Base-by-base conservation (phyloP, 2,329 filamentous ascomycete species). In the Neopestalotiopsis rosae region DNA sequence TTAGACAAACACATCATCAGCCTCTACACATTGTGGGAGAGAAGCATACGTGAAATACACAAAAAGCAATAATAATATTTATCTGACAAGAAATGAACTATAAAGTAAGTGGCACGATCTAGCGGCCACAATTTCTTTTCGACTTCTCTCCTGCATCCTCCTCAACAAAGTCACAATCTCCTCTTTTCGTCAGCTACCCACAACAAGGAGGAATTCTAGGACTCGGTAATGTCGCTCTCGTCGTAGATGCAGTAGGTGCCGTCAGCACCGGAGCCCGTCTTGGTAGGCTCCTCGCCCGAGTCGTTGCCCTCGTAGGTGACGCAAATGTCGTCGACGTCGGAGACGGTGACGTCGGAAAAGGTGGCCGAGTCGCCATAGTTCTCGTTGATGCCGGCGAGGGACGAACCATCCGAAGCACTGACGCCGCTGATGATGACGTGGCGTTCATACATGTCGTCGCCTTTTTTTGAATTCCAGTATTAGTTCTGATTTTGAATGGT, bases 331-430 rank as follows among this genome's bases (percentile, higher is more conserved):
- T 71, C 73, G 30, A 72, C 72, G 6, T 72, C 71, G 49, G 61
- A 65, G 49, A 73, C 72, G 66, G 74, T 61, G 30, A 69, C 69
- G 66, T 68, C 68, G 62, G 65, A 69, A 56, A 74, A 52, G 71
- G 72, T 79, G 6, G 79, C 75, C 13, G 73, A 74, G 68, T 81
- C 80, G 42, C 79, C 80, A 59, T 78, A 81, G 76, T 81, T 81
- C 70, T 76, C 76, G 74, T 82, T 82, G 73, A 82, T 80, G 67
- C 65, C 65, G 9, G 74, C 74, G 59, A 79, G 62, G n/a, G 72
- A 57, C 40, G 72, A 70, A 38, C 77, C 74, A 5, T 69, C 67
- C 17, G 73, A 72, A 69, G 82, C 82, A 56, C 72, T 77, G 69
- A 80, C 71, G 69, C 73, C 74, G 68, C 73, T 69, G 70, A 81